Percentiles rank a stretch among this genome's conserved stretches.
Evolutionary conservation across 352 stramenopile genomes (phyloP).

Genomic region (Phytophthora litchii): DNA sequence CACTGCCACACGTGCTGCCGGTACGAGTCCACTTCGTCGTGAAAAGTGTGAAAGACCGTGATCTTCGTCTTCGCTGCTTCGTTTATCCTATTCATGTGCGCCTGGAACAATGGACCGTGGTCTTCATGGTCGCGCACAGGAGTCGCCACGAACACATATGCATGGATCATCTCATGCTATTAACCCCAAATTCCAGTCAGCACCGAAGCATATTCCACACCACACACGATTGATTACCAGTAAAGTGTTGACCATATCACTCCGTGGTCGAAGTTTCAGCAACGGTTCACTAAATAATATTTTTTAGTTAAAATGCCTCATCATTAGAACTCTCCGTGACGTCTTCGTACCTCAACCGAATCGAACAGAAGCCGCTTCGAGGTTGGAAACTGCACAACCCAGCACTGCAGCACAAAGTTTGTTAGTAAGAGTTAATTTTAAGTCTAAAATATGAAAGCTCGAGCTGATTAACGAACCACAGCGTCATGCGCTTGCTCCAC

Average conservation of each 20-base stretch:
- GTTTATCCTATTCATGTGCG: conserved; percentile 86
- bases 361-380: conserved; percentile 80
- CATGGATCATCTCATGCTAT: conserved; percentile 92
- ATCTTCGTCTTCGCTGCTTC: conserved; percentile 66
- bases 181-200: not conserved
- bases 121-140: conserved; percentile 83
- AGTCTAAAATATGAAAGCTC: not conserved
- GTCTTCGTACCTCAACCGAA: conserved; percentile 66
- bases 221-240: conserved; percentile 39
- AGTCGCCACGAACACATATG: conserved; percentile 86
- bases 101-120: conserved; percentile 84
- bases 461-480: conserved; percentile 56
- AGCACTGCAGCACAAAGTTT: conserved; percentile 56
- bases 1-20: conserved; percentile 89
- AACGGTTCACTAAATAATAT: conserved; percentile 65
- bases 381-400: conserved; percentile 84
- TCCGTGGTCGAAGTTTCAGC: conserved; percentile 78
- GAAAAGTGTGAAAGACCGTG: conserved; percentile 90
- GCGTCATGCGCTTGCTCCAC: conserved; percentile 91
- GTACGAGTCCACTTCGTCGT: conserved; percentile 89
- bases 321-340: no score
- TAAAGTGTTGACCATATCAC: conserved; percentile 88
- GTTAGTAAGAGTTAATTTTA: not conserved
- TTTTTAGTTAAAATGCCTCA: no score
- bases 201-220: not conserved